Conservation (phyloP, 2,329 filamentous ascomycete species). For the Dactylella cylindrospora region DNA sequence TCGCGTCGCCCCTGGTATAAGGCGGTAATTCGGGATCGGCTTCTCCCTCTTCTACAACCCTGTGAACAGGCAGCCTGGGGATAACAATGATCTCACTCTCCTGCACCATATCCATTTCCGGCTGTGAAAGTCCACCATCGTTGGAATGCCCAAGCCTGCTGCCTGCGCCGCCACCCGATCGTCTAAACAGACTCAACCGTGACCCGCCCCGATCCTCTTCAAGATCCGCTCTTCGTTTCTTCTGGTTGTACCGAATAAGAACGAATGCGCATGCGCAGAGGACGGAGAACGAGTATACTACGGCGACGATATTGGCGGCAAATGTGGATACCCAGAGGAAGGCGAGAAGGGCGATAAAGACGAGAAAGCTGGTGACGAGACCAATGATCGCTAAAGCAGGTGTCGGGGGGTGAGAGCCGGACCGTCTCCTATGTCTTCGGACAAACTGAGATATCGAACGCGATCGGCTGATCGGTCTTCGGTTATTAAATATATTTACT, state of each 20-base stretch:
- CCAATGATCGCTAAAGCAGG: slow-evolving; percentile 36
- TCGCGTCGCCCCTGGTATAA: slow-evolving; percentile 18
- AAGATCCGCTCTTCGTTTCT: slow-evolving; percentile 11
- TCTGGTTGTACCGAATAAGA: slow-evolving; percentile 32
- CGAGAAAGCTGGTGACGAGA: slow-evolving; percentile 27
- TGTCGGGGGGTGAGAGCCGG: slow-evolving; percentile 25
- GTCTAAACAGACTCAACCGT: slow-evolving; percentile 13
- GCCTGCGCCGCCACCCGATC: background rate
- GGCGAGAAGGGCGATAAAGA: slow-evolving; percentile 32
- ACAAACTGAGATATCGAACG: slow-evolving; percentile 30
- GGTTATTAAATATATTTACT: slow-evolving; percentile 11
- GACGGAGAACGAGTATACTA: slow-evolving; percentile 37
- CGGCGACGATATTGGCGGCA: slow-evolving; percentile 38
- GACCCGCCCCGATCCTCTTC: slow-evolving; percentile 25
- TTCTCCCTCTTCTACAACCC: slow-evolving; percentile 30
- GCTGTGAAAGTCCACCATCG: slow-evolving; percentile 6
- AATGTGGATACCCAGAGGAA: slow-evolving; percentile 38
- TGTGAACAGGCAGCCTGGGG: slow-evolving; percentile 37
- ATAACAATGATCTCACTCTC: slow-evolving; percentile 42
- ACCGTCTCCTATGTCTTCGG: slow-evolving; percentile 12
- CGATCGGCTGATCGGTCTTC: slow-evolving; percentile 7
- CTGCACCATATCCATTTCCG: slow-evolving; percentile 39
- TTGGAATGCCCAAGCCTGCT: slow-evolving; percentile 1
- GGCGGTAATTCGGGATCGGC: slow-evolving; percentile 38
- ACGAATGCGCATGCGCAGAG: slow-evolving; percentile 30